Evolutionary conservation across 768 basidiomycete genomes (phyloP), one percentile per base, ranked within the genome.

Genomic region (Tulasnella sp.): DNA sequence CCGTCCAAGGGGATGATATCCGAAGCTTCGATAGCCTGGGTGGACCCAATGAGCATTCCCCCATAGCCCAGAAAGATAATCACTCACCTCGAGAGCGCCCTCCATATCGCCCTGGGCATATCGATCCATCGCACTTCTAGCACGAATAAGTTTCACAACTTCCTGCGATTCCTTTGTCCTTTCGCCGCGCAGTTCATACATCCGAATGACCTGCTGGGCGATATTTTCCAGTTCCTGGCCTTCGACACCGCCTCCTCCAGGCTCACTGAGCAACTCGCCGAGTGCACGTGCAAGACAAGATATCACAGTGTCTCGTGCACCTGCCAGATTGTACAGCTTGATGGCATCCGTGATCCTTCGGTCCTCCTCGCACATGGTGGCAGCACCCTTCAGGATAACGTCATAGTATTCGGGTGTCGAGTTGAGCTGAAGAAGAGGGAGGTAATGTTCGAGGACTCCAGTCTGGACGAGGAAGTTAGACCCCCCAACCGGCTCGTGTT

Each of bases 301-400:
- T 58, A 98, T 90, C 77, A 99, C 97, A 36, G 94, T 95, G 19
- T 89, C 86, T 84, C 96, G 96, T 81, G 97, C 94, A 44, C 94
- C 94, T 0, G 97, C 97, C 48, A 98, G 91, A 86, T 98, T 97
- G 87, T 96, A 98, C 68, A 99, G 87, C 84, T 96, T 95, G 87
- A 99, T 96, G 3, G 96, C 96, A 84, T 98, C 96, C 1, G 92
- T 89, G 52, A 94, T 84, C 52, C 71, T 88, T 42, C 94, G 92
- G 83, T 95, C 92, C 83, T 96, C 89, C 83, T 95, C 91, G 1
- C 93, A 93, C 81, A 94, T 89, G 40, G 89, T 89, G 0, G 97
- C 97, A 0, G 97, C 95, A 8, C 90, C 90, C 80, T 92, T 87
- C 74, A 98, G 92, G 78, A 99, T 94, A 34, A 93, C 88, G 36